Evolutionary conservation across 495 filamentous ascomycete species (phyloP).

Genomic region (Tuber brumale): DNA sequence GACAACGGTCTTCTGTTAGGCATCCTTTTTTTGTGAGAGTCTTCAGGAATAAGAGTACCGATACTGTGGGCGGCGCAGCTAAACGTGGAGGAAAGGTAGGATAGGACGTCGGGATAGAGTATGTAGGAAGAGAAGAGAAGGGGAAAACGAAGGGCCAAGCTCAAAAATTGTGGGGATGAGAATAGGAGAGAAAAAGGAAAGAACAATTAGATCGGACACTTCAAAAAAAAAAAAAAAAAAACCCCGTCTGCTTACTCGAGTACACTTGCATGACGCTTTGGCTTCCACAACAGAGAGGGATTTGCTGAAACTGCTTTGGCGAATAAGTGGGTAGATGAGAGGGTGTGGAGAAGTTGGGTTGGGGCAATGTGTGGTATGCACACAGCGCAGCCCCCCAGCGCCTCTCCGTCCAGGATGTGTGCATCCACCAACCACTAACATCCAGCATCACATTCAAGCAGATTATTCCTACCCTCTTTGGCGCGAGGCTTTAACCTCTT

Average conservation of each 20-base stretch:
- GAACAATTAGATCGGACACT: not conserved
- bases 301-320: not conserved
- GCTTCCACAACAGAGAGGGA: not conserved
- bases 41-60: not conserved
- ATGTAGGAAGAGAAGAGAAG: not conserved
- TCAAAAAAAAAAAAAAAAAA: not conserved
- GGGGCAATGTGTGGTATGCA: not conserved
- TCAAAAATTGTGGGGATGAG: not conserved
- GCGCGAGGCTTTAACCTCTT: not conserved
- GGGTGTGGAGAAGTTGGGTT: not conserved
- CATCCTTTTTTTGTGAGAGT: slow-evolving; percentile 19
- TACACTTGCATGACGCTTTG: not conserved
- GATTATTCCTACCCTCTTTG: not conserved
- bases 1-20: slow-evolving; percentile 29
- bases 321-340: not conserved
- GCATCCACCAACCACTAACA: not conserved
- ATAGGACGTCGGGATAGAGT: not conserved
- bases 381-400: not conserved
- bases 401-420: not conserved
- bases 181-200: not conserved
- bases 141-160: not conserved
- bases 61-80: not conserved
- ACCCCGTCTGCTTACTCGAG: not conserved
- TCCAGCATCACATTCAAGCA: not conserved
- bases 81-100: not conserved